Percentiles rank a stretch among this genome's conserved stretches.
Evolutionary conservation across 208 protist species (phyloP).

Genomic region (Leishmania tarentolae): DNA sequence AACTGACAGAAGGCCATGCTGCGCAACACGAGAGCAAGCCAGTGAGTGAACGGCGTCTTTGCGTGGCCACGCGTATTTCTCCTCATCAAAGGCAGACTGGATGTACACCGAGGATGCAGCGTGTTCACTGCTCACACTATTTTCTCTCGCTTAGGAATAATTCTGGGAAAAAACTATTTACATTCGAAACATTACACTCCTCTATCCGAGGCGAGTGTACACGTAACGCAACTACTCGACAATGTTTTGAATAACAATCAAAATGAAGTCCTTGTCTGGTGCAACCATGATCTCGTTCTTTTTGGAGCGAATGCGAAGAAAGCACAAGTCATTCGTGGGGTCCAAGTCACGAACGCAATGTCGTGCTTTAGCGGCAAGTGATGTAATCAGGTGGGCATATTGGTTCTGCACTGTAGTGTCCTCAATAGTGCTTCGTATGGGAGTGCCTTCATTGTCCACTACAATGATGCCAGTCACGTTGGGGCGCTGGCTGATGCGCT

Average conservation of each 20-base stretch:
- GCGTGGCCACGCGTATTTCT: not conserved
- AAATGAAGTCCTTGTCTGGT: slow-evolving; percentile 91
- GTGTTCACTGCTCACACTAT: not conserved
- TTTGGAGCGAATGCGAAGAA: slow-evolving; percentile 95
- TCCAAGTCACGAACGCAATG: slow-evolving; percentile 95
- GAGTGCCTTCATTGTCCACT: slow-evolving; percentile 92
- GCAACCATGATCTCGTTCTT: slow-evolving; percentile 98
- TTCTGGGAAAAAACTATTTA: slow-evolving; percentile 8
- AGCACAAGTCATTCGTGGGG: slow-evolving; percentile 96
- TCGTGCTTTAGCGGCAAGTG: slow-evolving; percentile 92
- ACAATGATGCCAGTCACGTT: slow-evolving; percentile 96
- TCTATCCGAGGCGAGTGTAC: not conserved
- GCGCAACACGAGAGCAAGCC: not conserved
- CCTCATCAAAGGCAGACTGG: slow-evolving; percentile 1
- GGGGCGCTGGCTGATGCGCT: slow-evolving; percentile 93
- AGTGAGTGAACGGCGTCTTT: not conserved
- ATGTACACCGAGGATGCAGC: not conserved
- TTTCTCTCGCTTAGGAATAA: slow-evolving; percentile 7
- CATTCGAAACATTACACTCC: not conserved
- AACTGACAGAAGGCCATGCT: not conserved
- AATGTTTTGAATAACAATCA: slow-evolving; percentile 93
- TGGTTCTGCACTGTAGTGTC: slow-evolving; percentile 90
- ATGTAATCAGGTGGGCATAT: slow-evolving; percentile 94
- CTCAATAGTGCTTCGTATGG: slow-evolving; percentile 91
- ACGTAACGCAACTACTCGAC: slow-evolving; percentile 27